Evolutionary conservation across 2,329 filamentous ascomycete genomes (phyloP).

Genomic region (Penicillium rolfsii): DNA sequence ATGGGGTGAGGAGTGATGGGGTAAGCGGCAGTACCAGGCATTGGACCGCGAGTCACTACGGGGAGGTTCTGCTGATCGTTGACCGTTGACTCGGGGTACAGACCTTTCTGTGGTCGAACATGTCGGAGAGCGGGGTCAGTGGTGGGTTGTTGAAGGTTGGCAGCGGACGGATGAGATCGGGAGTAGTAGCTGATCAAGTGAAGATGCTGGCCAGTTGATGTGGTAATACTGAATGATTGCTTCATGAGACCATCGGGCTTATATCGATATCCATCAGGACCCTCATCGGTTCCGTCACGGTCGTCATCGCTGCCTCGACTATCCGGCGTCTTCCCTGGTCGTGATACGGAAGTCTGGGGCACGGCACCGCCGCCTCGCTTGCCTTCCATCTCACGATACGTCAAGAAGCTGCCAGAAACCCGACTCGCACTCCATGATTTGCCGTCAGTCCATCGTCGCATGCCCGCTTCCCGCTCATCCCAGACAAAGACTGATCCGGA

Average conservation of each 20-base stretch:
- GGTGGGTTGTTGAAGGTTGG: conserved; percentile 76
- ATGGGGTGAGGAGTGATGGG: conserved; percentile 56
- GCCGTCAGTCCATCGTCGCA: conserved; percentile 97
- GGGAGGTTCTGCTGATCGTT: conserved; percentile 81
- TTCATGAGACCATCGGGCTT: conserved; percentile 98
- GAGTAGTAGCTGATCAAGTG: conserved; percentile 98
- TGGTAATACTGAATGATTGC: conserved; percentile 99
- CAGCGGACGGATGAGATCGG: conserved; percentile 71
- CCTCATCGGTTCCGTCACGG: conserved; percentile 68
- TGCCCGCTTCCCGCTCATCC: conserved; percentile 97
- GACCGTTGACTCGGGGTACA: conserved; percentile 95
- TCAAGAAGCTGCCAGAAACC: conserved; percentile 95
- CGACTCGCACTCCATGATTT: conserved; percentile 99
- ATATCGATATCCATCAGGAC: conserved; percentile 86
- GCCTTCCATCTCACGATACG: conserved; percentile 98
- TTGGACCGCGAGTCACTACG: conserved; percentile 75
- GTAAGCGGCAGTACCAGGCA: conserved; percentile 58
- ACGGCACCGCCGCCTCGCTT: conserved; percentile 82
- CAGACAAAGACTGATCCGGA: conserved; percentile 99
- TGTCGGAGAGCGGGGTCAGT: conserved; percentile 77
- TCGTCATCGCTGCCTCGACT: conserved; percentile 83
- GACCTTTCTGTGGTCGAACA: conserved; percentile 86
- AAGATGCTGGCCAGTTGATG: conserved; percentile 83
- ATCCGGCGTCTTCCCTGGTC: conserved; percentile 77
- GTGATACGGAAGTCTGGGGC: conserved; percentile 58